Base-by-base conservation (phyloP, 257 asterid species). In the Ilex asprella region DNA sequence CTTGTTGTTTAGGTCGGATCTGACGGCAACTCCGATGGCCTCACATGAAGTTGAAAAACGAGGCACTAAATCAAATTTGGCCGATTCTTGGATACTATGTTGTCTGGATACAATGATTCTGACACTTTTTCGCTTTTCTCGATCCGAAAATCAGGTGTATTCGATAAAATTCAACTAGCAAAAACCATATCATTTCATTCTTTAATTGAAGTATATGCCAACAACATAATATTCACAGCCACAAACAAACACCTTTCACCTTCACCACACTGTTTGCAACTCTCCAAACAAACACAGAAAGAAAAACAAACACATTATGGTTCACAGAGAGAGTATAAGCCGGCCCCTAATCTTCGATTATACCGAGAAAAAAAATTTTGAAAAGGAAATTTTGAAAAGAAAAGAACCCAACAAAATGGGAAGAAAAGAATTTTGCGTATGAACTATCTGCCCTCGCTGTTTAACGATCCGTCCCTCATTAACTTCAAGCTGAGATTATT, bases 401-500 rank as follows among this genome's bases (percentile, higher is more conserved):
- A 41, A 46, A 46, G 13, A 46, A 46, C 13, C 4, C n/a, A 10
- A 2, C 13, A 0, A 46, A 46, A 46, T 0, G 12, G 47, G 41
- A 1, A 35, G 8, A 35, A 35, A 35, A 3, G 41, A 35, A 35
- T 35, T 35, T 3, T 35, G 41, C 12, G 30, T 13, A 63, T 14
- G 15, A 44, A 39, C 55, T 71, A 71, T 60, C 62, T 67, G 31
- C 58, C 75, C 67, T 68, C 79, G 62, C 55, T 70, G 32, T 65
- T 60, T 58, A 67, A 55, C 27, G 86, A 80, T 16, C 81, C 82
- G 29, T 76, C 80, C 63, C 74, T 71, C 76, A 76, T 67, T 73
- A 80, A 43, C 61, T 61, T 77, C 70, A 80, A 74, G 71, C 86
- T 80, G 16, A 80, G 80, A 66, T 49, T 76, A 49, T 80, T 80